Conservation (phyloP, 2,329 filamentous ascomycete genomes). For the Fusarium veterinarium region DNA sequence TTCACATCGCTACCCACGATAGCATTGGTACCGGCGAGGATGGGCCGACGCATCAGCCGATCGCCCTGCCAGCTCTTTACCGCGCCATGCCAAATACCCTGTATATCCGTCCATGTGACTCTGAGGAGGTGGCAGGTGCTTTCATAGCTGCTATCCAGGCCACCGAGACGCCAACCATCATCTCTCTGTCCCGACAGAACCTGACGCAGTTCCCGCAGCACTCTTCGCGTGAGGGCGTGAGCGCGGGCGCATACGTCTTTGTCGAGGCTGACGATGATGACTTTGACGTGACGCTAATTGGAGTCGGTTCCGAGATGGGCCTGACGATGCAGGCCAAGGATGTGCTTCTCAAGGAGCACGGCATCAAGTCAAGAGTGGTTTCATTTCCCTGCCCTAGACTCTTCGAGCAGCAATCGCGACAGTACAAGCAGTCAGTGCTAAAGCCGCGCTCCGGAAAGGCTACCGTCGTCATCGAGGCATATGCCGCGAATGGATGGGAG, state of each 20-base stretch:
- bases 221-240: not conserved
- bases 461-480: not conserved
- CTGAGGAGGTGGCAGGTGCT: not conserved
- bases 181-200: not conserved
- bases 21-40: not conserved
- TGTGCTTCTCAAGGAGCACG: not conserved
- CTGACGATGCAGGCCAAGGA: not conserved
- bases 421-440: not conserved
- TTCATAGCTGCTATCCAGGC: not conserved
- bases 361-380: not conserved
- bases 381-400: not conserved
- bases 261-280: not conserved
- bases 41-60: not conserved
- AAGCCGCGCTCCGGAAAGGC: not conserved
- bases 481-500: not conserved
- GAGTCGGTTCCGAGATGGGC: not conserved
- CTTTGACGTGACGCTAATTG: not conserved
- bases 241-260: not conserved
- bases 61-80: slow-evolving; percentile 43
- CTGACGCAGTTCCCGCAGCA: not conserved
- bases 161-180: not conserved
- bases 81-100: slow-evolving; percentile 47
- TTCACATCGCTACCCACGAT: not conserved
- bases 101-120: not conserved
- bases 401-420: not conserved